A percentile compares a stretch with the other conserved stretches of the same genome.
Evolutionary conservation across 768 basidiomycete species (phyloP).

Genomic region (Termitomyces titanicus): DNA sequence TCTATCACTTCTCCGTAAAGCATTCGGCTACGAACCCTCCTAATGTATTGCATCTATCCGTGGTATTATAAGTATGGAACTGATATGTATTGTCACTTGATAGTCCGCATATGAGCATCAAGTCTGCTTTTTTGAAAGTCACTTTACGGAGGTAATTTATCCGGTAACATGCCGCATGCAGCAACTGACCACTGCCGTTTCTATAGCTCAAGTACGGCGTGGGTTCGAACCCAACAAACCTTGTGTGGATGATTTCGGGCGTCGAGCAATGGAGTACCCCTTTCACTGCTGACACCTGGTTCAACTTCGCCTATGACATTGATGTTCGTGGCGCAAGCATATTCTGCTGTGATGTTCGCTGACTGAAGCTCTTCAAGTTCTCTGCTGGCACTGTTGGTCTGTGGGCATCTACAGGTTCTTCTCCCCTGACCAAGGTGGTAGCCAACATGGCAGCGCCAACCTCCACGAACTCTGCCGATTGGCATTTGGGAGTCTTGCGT

Average conservation of each 20-base stretch:
- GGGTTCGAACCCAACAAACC: slow-evolving; percentile 40
- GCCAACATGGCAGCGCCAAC: slow-evolving; percentile 44
- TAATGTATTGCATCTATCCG: slow-evolving; percentile 30
- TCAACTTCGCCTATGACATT: slow-evolving; percentile 67
- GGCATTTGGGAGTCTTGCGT: slow-evolving; percentile 59
- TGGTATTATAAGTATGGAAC: neutral
- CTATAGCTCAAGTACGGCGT: slow-evolving; percentile 55
- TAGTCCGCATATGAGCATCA: slow-evolving; percentile 57
- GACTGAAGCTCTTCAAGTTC: slow-evolving; percentile 34
- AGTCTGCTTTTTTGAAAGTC: slow-evolving; percentile 60
- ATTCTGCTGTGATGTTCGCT: neutral
- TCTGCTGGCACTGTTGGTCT: slow-evolving; percentile 49
- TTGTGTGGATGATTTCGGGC: slow-evolving; percentile 50
- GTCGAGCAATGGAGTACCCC: slow-evolving; percentile 47
- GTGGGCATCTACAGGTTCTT: slow-evolving; percentile 49
- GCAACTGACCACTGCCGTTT: neutral
- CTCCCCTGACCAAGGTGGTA: slow-evolving; percentile 46
- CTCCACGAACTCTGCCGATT: slow-evolving; percentile 58
- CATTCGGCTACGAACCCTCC: slow-evolving; percentile 46
- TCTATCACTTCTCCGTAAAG: slow-evolving; percentile 61
- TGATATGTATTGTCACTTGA: neutral
- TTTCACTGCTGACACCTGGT: slow-evolving; percentile 52
- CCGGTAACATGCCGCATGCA: neutral
- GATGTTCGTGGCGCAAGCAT: slow-evolving; percentile 34
- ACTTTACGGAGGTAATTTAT: slow-evolving; percentile 52